Percentiles rank a stretch among this genome's conserved stretches.
Conservation (phyloP, 2,329 filamentous ascomycete species). For the Exophiala bonariae region DNA sequence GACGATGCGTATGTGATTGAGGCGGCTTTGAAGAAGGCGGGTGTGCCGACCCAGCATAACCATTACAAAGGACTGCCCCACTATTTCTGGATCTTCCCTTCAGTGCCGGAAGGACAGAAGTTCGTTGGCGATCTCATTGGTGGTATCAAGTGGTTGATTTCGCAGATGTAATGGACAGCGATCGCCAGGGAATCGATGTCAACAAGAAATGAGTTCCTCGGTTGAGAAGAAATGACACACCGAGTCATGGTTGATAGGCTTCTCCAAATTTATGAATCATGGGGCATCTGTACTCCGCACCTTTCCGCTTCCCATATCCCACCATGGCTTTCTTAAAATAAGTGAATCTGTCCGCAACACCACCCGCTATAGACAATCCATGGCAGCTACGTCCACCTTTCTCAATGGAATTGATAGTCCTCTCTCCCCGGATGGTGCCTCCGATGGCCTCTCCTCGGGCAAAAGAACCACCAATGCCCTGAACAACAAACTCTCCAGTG, state of each 20-base stretch:
- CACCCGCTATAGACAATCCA: no score
- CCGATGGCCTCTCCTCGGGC: constrained; percentile 12
- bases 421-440: constrained; percentile 6
- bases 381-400: constrained; percentile 12
- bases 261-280: no score
- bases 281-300: no score
- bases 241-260: no score
- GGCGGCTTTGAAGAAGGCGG: constrained; percentile 25
- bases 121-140: constrained; percentile 24
- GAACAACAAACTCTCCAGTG: constrained; percentile 76
- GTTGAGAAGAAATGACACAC: no score
- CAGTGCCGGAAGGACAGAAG: constrained; percentile 23
- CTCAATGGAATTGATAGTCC: constrained; percentile 14
- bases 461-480: constrained; percentile 58
- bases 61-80: constrained; percentile 25
- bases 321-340: no score
- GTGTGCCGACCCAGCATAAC: constrained; percentile 26
- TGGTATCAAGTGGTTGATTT: constrained; percentile 25
- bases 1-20: constrained; percentile 28
- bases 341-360: no score
- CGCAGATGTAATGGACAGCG: constrained; percentile 16
- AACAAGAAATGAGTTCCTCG: neutral
- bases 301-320: no score
- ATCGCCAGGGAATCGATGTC: no score
- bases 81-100: constrained; percentile 29